Base-by-base conservation (phyloP, 78 protist genomes). In the Dictyostelium capitatum region DNA sequence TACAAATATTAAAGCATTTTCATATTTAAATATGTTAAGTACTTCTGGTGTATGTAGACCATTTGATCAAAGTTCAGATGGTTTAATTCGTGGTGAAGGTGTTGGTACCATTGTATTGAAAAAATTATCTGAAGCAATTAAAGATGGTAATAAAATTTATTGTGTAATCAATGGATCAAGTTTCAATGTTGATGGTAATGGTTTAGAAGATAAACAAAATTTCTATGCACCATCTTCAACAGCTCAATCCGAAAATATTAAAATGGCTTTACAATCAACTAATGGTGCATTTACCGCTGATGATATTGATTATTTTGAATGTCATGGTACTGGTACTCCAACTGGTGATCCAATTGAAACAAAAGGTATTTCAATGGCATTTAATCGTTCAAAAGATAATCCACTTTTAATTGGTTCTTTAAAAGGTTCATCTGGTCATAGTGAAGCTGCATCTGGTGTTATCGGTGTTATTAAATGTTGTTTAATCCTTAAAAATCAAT, bases 31-130 rank as follows among this genome's bases (percentile, higher is more conserved):
- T 46, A 73, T 73, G 80, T 9, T 73, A 1, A 47, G 80, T 47
- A 41, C 30, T 14, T 20, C 19, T 20, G 97, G 96, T 6, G 54
- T 48, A 7, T 97, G 97, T 54, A 25, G 83, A 53, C 57, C 96
- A 20, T 96, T 95, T 53, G 97, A 90, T 72, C 20, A 73, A 6
- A 2, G 37, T 32, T 98, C 98, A 19, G 79, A 97, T 51, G 99
- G 99, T 14, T 97, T 90, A 78, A 90, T 41, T 7, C 78, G 99
- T 20, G 82, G 84, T 47, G 99, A 98, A 72, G 97, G 97, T 57
- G 79, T 59, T 15, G 96, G 95, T 46, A 50, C 50, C 0, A 64
- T 97, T 6, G 41, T 96, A 1, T 30, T 97, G 10, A 50, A 89
- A 9, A 48, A 67, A 14, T 54, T 90, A 9, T 9, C 6, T 1